phyloP scores from a whole-genome alignment of 495 filamentous ascomycete species.

The Aspergillus sparsus region DNA sequence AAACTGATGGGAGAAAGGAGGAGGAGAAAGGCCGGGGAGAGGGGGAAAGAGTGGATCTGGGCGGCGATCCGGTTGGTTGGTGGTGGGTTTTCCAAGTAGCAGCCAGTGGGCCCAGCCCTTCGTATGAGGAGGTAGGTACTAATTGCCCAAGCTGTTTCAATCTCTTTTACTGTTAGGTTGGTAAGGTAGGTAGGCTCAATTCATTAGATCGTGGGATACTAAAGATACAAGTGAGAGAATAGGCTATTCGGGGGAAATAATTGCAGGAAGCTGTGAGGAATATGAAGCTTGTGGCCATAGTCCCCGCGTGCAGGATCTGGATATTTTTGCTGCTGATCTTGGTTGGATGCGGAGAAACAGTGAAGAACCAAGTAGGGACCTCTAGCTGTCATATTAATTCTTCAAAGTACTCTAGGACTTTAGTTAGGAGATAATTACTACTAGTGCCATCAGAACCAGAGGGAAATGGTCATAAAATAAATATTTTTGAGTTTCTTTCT shows the following conservation, averaged over 20 bases:
- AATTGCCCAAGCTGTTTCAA: background rate
- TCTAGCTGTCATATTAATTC: too few relatives aligned
- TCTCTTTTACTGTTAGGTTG: too few relatives aligned
- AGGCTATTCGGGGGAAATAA: too few relatives aligned
- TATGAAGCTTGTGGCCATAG: background rate
- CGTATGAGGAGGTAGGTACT: background rate
- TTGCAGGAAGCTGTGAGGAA: background rate
- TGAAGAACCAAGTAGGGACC: background rate
- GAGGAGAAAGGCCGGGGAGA: constrained; percentile 11
- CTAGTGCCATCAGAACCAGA: too few relatives aligned
- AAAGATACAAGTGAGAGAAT: too few relatives aligned
- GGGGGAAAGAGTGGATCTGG: constrained; percentile 12
- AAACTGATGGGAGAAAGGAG: constrained; percentile 12
- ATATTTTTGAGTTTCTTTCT: too few relatives aligned
- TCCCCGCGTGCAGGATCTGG: background rate
- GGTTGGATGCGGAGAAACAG: background rate
- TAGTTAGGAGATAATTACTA: too few relatives aligned
- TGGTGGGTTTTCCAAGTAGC: background rate
- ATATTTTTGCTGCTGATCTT: background rate
- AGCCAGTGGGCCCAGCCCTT: background rate
- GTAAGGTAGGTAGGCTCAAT: too few relatives aligned
- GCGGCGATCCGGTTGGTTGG: constrained; percentile 19
- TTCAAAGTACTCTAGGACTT: too few relatives aligned
- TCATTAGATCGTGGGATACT: too few relatives aligned
- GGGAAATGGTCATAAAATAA: too few relatives aligned